Base-by-base conservation (phyloP, 106 monocot genomes). In the Dendrobium chrysotoxum region DNA sequence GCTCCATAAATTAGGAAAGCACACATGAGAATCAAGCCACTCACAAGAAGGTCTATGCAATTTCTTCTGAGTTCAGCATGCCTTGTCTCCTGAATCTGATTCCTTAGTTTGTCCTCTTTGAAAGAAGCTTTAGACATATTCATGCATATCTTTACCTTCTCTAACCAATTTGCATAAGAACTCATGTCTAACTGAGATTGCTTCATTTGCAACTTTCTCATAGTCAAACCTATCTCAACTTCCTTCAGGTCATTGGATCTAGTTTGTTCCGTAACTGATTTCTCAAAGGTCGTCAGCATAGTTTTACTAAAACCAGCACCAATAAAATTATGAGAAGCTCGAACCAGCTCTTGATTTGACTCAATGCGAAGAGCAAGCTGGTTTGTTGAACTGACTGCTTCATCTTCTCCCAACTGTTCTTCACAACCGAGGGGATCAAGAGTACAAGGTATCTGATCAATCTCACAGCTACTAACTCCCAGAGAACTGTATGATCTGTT, bases 191-290 rank as follows among this genome's bases (percentile, higher is more conserved):
- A 64, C 68, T 92, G 88, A 39, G 92, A 88, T 72, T 88, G 81
- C 82, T 95, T 98, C 66, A 98, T 28, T 64, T 95, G 80, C 77
- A 98, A 65, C 77, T 86, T 86, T 82, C 84, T 88, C 85, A 88
- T 85, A n/a, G 47, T 85, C 55, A 98, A 82, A 57, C 84, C 83
- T 42, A 98, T 85, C 89, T 98, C 95, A 79, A 92, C 41, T 72
- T 77, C 89, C 85, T 98, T 98, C 80, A 98, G 87, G 53, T 98
- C 88, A 76, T 98, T 98, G 41, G 86, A 89, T 20, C 98, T 92
- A 79, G 85, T 77, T 50, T 98, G 94, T 82, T 98, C 98, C 25
- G 67, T 72, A 42, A 93, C 81, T 44, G 92, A 95, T 87, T 79
- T 98, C 84, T 95, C 87, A 28, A 90, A 88, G 38, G 89, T 88